Evolutionary conservation across 2,329 filamentous ascomycete species (phyloP), one percentile per base, ranked within the genome.

Genomic region (Atkinsonella texensis): DNA sequence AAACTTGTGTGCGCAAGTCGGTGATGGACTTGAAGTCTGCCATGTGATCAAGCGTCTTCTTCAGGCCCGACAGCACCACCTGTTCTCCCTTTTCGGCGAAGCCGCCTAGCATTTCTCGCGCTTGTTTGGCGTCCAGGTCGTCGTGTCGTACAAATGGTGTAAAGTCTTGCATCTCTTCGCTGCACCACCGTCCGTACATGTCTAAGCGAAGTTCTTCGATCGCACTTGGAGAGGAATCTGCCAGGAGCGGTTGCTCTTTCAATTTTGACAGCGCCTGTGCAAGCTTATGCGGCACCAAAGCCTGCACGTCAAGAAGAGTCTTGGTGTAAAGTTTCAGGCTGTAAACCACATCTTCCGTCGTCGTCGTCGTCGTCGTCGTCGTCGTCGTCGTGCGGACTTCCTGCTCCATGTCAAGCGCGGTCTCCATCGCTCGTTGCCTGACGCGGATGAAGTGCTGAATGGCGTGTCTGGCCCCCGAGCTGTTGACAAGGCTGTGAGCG

Each of bases 71-170:
- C 1, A 86, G 63, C 51, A 89, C 69, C 8, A 76, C 72, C 44
- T 77, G 69, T 17, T 80, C 77, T 1, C 81, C 81, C 48, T 75
- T 74, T 48, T 73, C 73, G 0, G 81, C 80, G 85, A 86, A 90
- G 31, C 63, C 64, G 20, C 74, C 74, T 13, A 88, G 73, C 65
- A 80, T 80, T 2, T 80, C 76, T 42, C 76, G 74, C 1, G 80
- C 79, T 54, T 81, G 76, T 23, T 72, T 68, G 18, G 76, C 79
- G 23, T 82, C 77, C 4, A 87, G 66, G 57, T 93, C 86, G 57
- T 90, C 87, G 59, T 94, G 83, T 32, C 87, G 82, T 38, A 94
- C 86, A 70, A 89, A 95, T 0, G 90, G 90, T 1, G 83, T 91
- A 63, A 94, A 96, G 57, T 85, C 85, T 46, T 80, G 80, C 42